Conservation (phyloP, 2,329 filamentous ascomycete genomes). For the Aureobasidium sp. region DNA sequence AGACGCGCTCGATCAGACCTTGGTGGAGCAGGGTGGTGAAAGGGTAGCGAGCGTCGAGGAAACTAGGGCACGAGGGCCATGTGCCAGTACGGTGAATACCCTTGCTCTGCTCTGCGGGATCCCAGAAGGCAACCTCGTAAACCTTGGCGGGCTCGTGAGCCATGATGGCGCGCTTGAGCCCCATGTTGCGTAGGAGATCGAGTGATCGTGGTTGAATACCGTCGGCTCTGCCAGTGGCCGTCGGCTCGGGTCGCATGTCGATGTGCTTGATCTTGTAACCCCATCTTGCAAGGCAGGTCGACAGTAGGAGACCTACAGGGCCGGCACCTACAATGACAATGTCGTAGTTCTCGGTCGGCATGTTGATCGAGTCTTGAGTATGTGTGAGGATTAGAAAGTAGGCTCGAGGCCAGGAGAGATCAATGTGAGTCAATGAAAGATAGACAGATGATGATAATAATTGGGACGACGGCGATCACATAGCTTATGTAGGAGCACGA, state of each 20-base stretch:
- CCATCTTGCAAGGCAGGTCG: conserved; percentile 82
- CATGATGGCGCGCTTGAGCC: conserved; percentile 82
- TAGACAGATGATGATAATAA: neutral
- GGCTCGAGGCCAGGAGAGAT: neutral
- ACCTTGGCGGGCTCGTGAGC: conserved; percentile 79
- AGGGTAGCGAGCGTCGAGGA: conserved; percentile 60
- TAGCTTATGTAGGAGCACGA: conserved; percentile 1
- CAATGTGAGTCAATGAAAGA: neutral
- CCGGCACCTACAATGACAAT: conserved; percentile 83
- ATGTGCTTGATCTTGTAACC: conserved; percentile 94
- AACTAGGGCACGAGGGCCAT: conserved; percentile 84
- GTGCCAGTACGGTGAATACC: conserved; percentile 56
- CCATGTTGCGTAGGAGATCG: conserved; percentile 83
- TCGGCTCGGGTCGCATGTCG: conserved; percentile 81
- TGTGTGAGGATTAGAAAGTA: neutral
- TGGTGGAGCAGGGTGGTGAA: conserved; percentile 58
- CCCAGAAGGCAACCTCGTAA: conserved; percentile 64
- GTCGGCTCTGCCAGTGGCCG: conserved; percentile 78
- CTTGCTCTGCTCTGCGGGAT: conserved; percentile 44
- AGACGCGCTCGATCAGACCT: conserved; percentile 55
- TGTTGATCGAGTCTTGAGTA: neutral
- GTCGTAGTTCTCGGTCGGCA: conserved; percentile 48
- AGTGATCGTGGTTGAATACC: conserved; percentile 86
- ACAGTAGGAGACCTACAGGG: conserved; percentile 80
- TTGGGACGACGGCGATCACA: neutral